phyloP scores from a whole-genome alignment of 2,329 filamentous ascomycete species.

The Cladophialophora chaetospira region DNA sequence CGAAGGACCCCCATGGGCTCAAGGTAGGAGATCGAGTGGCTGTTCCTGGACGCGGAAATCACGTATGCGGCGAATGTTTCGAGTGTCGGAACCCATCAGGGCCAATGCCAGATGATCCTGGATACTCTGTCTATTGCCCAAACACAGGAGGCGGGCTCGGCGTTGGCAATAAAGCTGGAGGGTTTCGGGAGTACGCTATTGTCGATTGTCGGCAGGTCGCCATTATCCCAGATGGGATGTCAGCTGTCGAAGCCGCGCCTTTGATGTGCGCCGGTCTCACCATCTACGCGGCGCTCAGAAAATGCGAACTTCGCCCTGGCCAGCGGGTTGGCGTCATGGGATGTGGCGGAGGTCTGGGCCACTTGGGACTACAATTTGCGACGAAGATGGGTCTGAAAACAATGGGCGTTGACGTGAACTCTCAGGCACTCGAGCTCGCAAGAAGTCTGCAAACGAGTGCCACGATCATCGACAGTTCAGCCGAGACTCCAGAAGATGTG shows the following conservation, averaged over 20 bases:
- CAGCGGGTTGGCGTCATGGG: constrained; percentile 68
- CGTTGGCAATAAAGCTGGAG: constrained; percentile 37
- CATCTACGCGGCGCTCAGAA: constrained; percentile 22
- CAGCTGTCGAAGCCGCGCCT: constrained; percentile 19
- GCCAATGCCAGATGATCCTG: constrained; percentile 14
- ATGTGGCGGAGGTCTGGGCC: constrained; percentile 70
- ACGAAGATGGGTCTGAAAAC: constrained; percentile 70
- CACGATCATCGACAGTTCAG: constrained; percentile 44
- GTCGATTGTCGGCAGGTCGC: constrained; percentile 32
- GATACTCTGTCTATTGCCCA: constrained; percentile 48
- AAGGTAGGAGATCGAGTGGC: constrained; percentile 15
- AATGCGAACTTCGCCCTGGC: constrained; percentile 28
- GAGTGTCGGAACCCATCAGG: constrained; percentile 19
- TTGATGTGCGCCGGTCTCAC: constrained; percentile 31
- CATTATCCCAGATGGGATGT: constrained; percentile 31
- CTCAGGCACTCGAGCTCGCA: constrained; percentile 69
- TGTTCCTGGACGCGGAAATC: constrained; percentile 18
- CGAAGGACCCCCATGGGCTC: background rate
- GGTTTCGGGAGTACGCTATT: constrained; percentile 34
- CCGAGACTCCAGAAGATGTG: constrained; percentile 38
- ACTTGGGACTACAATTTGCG: constrained; percentile 75
- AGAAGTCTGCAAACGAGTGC: constrained; percentile 58
- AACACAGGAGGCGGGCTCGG: constrained; percentile 50
- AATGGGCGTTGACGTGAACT: constrained; percentile 59
- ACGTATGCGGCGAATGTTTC: constrained; percentile 16